A percentile compares a stretch with the other conserved stretches of the same genome.
Evolutionary conservation across 129 eudicot species (phyloP).

Genomic region (Solidago caesia): DNA sequence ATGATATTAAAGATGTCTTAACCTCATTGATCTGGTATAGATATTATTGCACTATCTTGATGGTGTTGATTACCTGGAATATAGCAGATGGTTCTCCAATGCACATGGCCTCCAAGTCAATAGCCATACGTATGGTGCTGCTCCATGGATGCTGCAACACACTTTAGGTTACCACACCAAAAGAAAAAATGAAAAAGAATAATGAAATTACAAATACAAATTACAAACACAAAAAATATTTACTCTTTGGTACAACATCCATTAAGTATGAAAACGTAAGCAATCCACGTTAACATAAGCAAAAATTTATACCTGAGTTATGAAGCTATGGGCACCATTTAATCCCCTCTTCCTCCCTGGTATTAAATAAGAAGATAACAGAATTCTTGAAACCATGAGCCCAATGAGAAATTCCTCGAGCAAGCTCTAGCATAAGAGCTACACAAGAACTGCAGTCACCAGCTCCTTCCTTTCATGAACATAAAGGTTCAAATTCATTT

Average conservation of each 20-base stretch:
- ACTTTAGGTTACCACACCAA: conserved; percentile 15
- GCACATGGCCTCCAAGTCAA: conserved; percentile 97
- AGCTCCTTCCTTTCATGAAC: conserved; percentile 80
- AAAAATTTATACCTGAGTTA: conserved; percentile 75
- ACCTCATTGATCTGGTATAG: not conserved
- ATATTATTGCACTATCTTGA: not conserved
- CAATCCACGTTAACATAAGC: conserved; percentile 1
- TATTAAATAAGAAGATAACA: conserved; percentile 85
- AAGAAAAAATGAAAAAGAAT: not conserved
- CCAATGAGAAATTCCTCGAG: conserved; percentile 92
- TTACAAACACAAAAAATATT: not conserved
- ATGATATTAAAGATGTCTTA: not conserved
- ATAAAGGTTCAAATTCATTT: conserved; percentile 18
- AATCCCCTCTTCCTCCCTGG: conserved; percentile 97
- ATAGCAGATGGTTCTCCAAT: conserved; percentile 84
- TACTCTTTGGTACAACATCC: too few species aligned
- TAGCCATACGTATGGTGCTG: conserved; percentile 74
- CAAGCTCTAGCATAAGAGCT: conserved; percentile 96
- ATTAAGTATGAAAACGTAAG: not conserved
- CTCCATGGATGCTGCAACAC: conserved; percentile 93
- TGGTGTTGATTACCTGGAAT: conserved; percentile 61
- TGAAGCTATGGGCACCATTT: conserved; percentile 96
- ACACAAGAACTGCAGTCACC: conserved; percentile 98
- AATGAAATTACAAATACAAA: not conserved
- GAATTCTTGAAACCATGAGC: conserved; percentile 92